phyloP scores from a whole-genome alignment of 2,329 filamentous ascomycete species.

The Septoria linicola region DNA sequence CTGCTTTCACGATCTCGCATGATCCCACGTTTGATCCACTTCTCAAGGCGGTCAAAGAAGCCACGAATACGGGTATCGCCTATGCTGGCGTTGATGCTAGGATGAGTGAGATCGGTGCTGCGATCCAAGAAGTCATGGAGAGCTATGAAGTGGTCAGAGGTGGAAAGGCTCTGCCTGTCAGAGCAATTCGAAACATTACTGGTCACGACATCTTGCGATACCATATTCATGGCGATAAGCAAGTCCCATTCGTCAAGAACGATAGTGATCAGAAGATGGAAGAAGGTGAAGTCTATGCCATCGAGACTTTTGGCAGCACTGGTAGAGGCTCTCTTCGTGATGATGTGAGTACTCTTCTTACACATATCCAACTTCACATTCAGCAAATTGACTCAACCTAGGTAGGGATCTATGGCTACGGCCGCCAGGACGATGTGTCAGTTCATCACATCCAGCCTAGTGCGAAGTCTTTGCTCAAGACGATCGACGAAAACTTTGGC shows the following conservation, averaged over 20 bases:
- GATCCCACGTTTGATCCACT: conserved; percentile 68
- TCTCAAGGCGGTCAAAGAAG: conserved; percentile 64
- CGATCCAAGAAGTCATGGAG: conserved; percentile 90
- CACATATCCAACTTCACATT: background rate
- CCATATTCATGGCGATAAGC: conserved; percentile 89
- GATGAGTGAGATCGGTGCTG: conserved; percentile 77
- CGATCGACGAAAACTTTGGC: conserved; percentile 95
- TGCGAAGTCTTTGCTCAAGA: conserved; percentile 78
- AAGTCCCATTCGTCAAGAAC: conserved; percentile 88
- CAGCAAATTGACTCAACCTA: conserved; percentile 32
- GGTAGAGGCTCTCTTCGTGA: conserved; percentile 85
- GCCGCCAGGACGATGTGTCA: conserved; percentile 68
- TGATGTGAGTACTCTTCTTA: conserved; percentile 58
- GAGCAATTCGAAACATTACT: conserved; percentile 81
- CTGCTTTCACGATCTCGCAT: conserved; percentile 68
- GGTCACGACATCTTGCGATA: conserved; percentile 88
- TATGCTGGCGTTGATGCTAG: conserved; percentile 91
- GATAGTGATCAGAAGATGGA: conserved; percentile 94
- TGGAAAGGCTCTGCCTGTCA: conserved; percentile 75
- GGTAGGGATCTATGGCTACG: conserved; percentile 86
- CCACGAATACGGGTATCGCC: conserved; percentile 73
- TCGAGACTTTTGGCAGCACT: conserved; percentile 93
- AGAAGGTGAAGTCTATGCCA: conserved; percentile 91
- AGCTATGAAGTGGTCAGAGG: conserved; percentile 85
- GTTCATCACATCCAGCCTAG: conserved; percentile 74